A percentile compares a stretch with the other conserved stretches of the same genome.
These are phyloP conservation scores for Galerina marginata DNA, from an alignment of 768 basidiomycete genomes.

Conservation along the genomic window DNA sequence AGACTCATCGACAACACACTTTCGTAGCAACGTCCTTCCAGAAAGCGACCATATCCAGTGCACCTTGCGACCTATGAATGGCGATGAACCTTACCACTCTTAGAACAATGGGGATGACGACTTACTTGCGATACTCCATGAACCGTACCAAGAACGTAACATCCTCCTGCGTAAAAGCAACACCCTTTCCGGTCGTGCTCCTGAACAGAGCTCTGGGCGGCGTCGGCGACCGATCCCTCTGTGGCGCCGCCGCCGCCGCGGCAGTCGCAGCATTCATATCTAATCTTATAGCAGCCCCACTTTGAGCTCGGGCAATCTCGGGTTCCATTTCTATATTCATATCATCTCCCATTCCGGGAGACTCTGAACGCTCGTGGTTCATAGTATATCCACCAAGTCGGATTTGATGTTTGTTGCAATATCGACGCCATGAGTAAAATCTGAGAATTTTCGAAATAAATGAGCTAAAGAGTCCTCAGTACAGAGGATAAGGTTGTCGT, in stretches of 20 bases:
- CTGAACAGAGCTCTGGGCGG: slow-evolving; percentile 80
- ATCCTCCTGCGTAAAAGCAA: slow-evolving; percentile 87
- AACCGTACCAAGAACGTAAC: slow-evolving; percentile 77
- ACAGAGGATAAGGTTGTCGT: slow-evolving; percentile 28
- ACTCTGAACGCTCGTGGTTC: slow-evolving; percentile 60
- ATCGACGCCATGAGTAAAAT: slow-evolving; percentile 90
- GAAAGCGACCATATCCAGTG: slow-evolving; percentile 37
- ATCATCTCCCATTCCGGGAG: slow-evolving; percentile 50
- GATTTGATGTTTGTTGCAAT: slow-evolving; percentile 93
- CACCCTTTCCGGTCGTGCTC: slow-evolving; percentile 89
- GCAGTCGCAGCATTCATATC: slow-evolving; percentile 29
- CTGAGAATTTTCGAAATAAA: slow-evolving; percentile 39
- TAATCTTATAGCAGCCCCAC: slow-evolving; percentile 15
- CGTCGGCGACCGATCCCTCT: slow-evolving; percentile 76
- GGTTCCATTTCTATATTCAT: slow-evolving; percentile 50
- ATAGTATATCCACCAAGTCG: slow-evolving; percentile 86
- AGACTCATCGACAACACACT: slow-evolving; percentile 7
- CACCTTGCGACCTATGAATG: slow-evolving; percentile 45
- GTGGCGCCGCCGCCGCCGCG: slow-evolving; percentile 23
- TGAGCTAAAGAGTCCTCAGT: neutral
- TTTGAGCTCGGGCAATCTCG: slow-evolving; percentile 1
- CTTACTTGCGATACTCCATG: slow-evolving; percentile 78
- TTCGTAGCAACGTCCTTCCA: slow-evolving; percentile 42
- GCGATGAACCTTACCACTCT: neutral
- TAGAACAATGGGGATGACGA: neutral